Conservation (phyloP, 1,139 yeast genomes). For the Suhomyces taliae region DNA sequence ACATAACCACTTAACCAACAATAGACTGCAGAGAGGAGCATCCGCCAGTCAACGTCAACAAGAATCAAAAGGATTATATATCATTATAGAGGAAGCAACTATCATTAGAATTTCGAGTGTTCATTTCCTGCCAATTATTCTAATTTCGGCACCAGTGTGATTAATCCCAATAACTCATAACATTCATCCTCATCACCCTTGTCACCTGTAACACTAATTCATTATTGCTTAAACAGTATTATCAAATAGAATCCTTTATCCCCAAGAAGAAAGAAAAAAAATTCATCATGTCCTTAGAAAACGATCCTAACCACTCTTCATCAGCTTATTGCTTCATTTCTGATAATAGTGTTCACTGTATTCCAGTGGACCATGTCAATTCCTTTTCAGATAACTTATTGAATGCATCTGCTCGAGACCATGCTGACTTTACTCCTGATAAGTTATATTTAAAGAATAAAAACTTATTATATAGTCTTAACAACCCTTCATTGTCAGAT, state of each 20-base stretch:
- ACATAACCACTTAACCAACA: background rate
- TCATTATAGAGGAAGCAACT: too few species aligned
- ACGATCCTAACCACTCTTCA: conserved; percentile 10
- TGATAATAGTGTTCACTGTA: conserved; percentile 38
- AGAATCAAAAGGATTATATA: too few species aligned
- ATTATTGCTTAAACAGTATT: too few species aligned
- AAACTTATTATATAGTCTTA: conserved; percentile 42
- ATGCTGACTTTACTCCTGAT: conserved; percentile 20
- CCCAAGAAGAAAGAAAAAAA: too few species aligned
- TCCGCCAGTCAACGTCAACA: too few species aligned
- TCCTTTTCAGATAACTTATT: conserved; percentile 11
- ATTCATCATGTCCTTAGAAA: conserved; percentile 4
- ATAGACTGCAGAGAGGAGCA: background rate
- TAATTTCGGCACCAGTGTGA: too few species aligned
- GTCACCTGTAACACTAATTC: too few species aligned
- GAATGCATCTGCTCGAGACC: conserved; percentile 13
- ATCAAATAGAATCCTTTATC: background rate
- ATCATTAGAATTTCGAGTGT: too few species aligned
- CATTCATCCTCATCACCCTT: too few species aligned
- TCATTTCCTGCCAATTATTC: too few species aligned
- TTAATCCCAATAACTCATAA: too few species aligned
- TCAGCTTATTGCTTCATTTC: conserved; percentile 45
- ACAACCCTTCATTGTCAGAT: conserved; percentile 46
- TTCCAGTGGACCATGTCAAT: conserved; percentile 33
- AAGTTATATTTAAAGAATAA: conserved; percentile 35